phyloP scores from a whole-genome alignment of 768 basidiomycete species.

The Mycena epipterygia region DNA sequence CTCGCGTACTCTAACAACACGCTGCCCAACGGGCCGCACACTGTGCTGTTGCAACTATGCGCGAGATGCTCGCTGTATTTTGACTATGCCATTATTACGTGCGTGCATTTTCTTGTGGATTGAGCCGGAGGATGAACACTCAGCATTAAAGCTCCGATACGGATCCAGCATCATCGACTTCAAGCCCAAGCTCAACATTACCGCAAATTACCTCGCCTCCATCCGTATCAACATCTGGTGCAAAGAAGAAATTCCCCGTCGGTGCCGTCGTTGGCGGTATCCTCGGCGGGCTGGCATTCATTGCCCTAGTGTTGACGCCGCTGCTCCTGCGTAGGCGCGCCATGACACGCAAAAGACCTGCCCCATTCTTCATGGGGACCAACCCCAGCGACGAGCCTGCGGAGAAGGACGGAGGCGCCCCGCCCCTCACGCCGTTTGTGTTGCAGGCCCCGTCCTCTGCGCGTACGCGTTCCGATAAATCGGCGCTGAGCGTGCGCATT shows the following conservation, averaged over 20 bases:
- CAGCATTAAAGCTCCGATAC: not conserved
- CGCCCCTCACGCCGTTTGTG: not conserved
- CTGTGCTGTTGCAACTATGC: not conserved
- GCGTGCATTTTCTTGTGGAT: not conserved
- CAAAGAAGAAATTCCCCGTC: not conserved
- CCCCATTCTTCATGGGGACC: not conserved
- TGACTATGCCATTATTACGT: not conserved
- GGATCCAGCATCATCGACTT: not conserved
- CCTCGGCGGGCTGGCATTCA: not conserved
- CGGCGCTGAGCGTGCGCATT: not conserved
- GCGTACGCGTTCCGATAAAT: not conserved
- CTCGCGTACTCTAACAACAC: conserved; percentile 1
- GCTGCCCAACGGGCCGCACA: not conserved
- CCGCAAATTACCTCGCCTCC: not conserved
- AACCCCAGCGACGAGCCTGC: not conserved
- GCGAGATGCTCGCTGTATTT: not conserved
- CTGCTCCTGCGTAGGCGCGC: not conserved
- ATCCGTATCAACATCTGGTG: not conserved
- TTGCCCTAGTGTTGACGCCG: not conserved
- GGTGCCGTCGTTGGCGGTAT: conserved; percentile 4
- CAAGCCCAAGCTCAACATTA: no score
- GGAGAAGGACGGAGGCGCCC: no score
- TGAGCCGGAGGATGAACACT: not conserved
- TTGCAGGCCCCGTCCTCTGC: not conserved
- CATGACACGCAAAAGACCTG: not conserved